These are phyloP conservation scores for Extremus antarcticus DNA, from an alignment of 495 filamentous ascomycete species.

Conservation along the genomic window DNA sequence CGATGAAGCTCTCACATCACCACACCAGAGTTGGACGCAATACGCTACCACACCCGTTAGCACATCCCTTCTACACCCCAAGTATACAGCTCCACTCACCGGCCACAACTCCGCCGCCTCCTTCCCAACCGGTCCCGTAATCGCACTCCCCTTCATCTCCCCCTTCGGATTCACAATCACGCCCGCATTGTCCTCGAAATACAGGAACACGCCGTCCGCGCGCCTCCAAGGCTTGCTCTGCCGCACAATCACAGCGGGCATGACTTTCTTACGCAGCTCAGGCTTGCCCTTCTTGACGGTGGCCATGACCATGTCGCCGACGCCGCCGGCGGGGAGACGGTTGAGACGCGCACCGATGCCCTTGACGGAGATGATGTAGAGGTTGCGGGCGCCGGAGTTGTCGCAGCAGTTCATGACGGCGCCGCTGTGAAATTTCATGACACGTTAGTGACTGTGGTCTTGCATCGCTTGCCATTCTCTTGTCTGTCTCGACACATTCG, in stretches of 20 bases:
- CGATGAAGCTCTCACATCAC: constrained; percentile 69
- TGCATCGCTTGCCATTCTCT: background rate
- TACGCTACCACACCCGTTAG: constrained; percentile 53
- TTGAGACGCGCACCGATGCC: constrained; percentile 98
- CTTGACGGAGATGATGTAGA: constrained; percentile 99
- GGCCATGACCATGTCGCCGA: constrained; percentile 99
- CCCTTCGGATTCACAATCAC: constrained; percentile 99
- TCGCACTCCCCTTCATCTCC: constrained; percentile 99
- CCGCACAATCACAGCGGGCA: constrained; percentile 95
- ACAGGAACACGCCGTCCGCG: constrained; percentile 93
- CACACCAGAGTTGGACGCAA: constrained; percentile 98
- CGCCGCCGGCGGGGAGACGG: constrained; percentile 92
- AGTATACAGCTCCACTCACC: constrained; percentile 50
- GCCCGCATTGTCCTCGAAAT: constrained; percentile 99
- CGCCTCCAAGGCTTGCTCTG: constrained; percentile 99
- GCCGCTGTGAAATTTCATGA: constrained; percentile 48
- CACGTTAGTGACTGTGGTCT: background rate
- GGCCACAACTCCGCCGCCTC: constrained; percentile 99
- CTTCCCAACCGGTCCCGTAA: constrained; percentile 98
- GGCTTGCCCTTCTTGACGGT: constrained; percentile 99
- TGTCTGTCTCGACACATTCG: no score
- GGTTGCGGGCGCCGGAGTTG: constrained; percentile 96
- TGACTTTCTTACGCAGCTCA: constrained; percentile 98
- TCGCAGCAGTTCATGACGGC: constrained; percentile 96
- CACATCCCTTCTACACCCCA: no score